Evolutionary conservation across 768 basidiomycete species (phyloP).

Genomic region (Favolaschia claudopus): DNA sequence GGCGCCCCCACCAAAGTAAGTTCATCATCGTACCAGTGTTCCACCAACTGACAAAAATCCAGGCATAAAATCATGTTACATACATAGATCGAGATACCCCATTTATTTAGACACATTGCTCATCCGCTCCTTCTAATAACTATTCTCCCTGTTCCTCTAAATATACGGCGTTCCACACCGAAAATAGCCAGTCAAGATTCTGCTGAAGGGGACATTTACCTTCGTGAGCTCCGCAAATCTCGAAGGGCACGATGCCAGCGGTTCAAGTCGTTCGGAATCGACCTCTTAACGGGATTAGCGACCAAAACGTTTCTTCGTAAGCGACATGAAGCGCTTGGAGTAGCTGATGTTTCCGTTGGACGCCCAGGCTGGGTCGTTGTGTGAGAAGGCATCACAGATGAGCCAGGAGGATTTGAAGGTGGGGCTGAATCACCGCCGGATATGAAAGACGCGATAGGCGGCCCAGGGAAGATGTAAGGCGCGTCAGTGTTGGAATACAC

Average conservation of each 20-base stretch:
- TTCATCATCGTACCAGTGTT: not conserved
- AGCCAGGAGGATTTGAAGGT: not conserved
- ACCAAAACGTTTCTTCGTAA: constrained; percentile 4
- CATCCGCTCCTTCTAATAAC: no score
- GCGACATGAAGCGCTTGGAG: constrained; percentile 4
- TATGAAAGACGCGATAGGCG: constrained; percentile 42
- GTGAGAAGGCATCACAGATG: not conserved
- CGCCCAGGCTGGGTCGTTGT: constrained; percentile 22
- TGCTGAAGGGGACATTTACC: not conserved
- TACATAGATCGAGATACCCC: not conserved
- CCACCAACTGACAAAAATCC: not conserved
- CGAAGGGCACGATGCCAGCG: constrained; percentile 17
- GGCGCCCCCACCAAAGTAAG: constrained; percentile 5
- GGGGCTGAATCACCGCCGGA: constrained; percentile 6
- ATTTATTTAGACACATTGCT: no score
- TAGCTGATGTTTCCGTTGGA: not conserved
- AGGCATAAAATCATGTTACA: not conserved
- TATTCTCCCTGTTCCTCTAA: no score
- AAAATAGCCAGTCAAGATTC: not conserved
- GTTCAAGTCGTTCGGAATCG: not conserved
- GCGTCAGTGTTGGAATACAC: constrained; percentile 27
- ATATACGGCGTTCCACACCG: constrained; percentile 10
- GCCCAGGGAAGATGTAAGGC: constrained; percentile 45
- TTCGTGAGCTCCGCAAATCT: not conserved
- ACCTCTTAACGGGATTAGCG: not conserved